These are phyloP conservation scores for Fraxinus pennsylvanica DNA, from an alignment of 257 asterid genomes.

Conservation along the genomic window DNA sequence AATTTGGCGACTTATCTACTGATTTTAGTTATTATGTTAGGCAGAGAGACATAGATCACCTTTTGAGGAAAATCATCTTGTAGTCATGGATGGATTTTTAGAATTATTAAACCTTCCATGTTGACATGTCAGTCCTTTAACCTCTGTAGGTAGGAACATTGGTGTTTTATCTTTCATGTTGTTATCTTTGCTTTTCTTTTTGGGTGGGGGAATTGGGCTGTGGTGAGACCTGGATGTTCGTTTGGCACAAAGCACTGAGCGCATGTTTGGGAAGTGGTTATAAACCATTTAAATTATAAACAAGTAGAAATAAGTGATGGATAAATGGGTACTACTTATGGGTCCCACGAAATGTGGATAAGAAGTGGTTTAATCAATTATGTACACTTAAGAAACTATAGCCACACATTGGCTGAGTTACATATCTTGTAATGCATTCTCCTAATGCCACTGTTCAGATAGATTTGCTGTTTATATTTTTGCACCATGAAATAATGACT, in stretches of 20 bases:
- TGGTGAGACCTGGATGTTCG: neutral
- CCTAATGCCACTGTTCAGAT: neutral
- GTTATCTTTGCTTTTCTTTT: neutral
- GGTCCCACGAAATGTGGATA: no score
- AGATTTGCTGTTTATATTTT: neutral
- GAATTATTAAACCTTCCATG: neutral
- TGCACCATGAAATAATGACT: neutral
- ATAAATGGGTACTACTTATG: no score
- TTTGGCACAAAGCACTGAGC: neutral
- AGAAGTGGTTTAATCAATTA: no score
- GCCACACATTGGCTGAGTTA: neutral
- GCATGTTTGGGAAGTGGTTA: no score
- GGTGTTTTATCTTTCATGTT: neutral
- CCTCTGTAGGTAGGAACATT: neutral
- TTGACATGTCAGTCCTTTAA: constrained; percentile 1
- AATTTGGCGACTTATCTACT: neutral
- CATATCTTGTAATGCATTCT: constrained; percentile 3
- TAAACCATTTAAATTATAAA: no score
- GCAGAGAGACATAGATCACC: neutral
- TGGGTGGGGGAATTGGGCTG: neutral
- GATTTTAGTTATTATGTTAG: neutral
- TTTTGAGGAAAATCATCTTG: neutral
- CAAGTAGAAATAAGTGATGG: no score
- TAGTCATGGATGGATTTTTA: neutral
- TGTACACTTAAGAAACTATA: no score